Evolutionary conservation across 2,329 filamentous ascomycete genomes (phyloP).

Genomic region (Beauveria caledonica): DNA sequence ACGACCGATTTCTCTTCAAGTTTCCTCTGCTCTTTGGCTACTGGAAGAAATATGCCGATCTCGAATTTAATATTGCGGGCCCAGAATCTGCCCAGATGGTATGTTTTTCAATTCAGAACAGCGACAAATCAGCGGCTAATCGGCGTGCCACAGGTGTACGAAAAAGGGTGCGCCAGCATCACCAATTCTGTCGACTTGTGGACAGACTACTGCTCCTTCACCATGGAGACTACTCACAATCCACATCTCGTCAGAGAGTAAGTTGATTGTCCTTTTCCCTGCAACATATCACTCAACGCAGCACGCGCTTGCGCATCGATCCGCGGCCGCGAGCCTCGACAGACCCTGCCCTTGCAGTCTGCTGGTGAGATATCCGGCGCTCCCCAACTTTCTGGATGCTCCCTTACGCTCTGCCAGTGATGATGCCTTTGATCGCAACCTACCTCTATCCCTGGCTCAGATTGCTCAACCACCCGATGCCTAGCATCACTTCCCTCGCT

Average conservation of each 20-base stretch:
- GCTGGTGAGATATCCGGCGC: constrained; percentile 65
- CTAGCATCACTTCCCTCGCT: constrained; percentile 6
- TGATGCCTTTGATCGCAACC: constrained; percentile 40
- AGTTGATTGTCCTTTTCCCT: constrained; percentile 66
- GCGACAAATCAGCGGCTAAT: constrained; percentile 12
- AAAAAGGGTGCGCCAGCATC: constrained; percentile 88
- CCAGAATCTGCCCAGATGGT: constrained; percentile 98
- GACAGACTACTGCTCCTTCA: constrained; percentile 96
- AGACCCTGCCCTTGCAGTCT: constrained; percentile 29
- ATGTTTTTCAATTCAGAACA: constrained; percentile 20
- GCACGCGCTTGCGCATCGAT: constrained; percentile 26
- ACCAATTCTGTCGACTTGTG: constrained; percentile 91
- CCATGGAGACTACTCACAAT: constrained; percentile 94
- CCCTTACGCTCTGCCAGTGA: constrained; percentile 61
- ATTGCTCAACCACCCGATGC: constrained; percentile 10
- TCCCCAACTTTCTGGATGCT: constrained; percentile 47
- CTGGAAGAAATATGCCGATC: constrained; percentile 99
- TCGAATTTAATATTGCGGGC: constrained; percentile 93
- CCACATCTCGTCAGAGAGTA: constrained; percentile 98
- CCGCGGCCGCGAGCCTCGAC: constrained; percentile 26
- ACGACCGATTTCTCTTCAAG: constrained; percentile 87
- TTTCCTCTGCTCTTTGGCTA: constrained; percentile 96
- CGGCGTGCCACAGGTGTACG: constrained; percentile 64
- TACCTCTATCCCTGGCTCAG: constrained; percentile 18
- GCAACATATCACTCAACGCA: constrained; percentile 47